These are phyloP conservation scores for Fragaria ananassa DNA, from an alignment of 306 rosid species.

Conservation along the genomic window DNA sequence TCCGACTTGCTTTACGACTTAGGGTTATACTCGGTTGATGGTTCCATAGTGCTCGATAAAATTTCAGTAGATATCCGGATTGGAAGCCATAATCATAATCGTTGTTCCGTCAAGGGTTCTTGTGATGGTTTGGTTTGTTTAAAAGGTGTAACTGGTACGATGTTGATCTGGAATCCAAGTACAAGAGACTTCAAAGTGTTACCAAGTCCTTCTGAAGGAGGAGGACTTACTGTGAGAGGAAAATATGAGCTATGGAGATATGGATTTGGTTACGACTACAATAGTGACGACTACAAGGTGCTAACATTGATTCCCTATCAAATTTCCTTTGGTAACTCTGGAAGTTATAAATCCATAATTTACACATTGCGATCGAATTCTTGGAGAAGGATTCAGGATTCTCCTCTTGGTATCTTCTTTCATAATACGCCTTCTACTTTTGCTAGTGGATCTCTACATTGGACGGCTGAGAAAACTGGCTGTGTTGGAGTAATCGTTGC, in stretches of 20 bases:
- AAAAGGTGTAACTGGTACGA: background rate
- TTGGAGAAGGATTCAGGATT: background rate
- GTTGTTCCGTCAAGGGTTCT: background rate
- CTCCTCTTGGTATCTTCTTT: background rate
- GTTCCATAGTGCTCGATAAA: background rate
- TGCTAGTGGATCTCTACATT: background rate
- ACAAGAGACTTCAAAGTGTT: background rate
- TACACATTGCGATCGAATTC: background rate
- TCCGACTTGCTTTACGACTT: background rate
- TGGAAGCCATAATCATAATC: background rate
- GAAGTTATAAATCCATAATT: background rate
- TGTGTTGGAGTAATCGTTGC: background rate
- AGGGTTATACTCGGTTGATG: background rate
- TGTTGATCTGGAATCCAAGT: background rate
- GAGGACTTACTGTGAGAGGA: background rate
- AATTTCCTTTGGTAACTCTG: no score
- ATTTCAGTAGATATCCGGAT: background rate
- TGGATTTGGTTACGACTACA: background rate
- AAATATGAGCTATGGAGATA: background rate
- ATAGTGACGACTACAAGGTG: background rate
- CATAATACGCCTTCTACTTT: background rate
- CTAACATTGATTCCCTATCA: background rate
- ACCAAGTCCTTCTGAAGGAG: background rate
- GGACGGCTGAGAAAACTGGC: background rate
- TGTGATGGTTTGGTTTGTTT: background rate